phyloP scores from a whole-genome alignment of 2,329 filamentous ascomycete species.

The Neopestalotiopsis rosae region DNA sequence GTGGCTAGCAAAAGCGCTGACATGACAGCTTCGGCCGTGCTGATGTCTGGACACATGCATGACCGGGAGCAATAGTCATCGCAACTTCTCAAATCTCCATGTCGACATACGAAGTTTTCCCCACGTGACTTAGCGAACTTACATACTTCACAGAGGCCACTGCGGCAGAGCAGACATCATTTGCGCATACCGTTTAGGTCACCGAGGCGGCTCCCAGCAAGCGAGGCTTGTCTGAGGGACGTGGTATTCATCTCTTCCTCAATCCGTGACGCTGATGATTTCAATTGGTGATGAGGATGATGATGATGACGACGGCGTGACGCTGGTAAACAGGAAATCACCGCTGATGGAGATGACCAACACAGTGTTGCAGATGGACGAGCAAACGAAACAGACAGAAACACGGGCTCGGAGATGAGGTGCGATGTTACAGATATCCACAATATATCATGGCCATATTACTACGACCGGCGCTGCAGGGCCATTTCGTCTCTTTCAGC shows the following conservation, averaged over 20 bases:
- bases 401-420: not conserved
- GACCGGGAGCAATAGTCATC: not conserved
- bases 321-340: not conserved
- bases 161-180: too few species aligned
- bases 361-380: not conserved
- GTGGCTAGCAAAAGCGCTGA: not conserved
- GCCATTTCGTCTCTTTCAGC: not conserved
- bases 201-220: not conserved
- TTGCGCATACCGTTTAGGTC: not conserved
- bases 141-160: not conserved
- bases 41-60: not conserved
- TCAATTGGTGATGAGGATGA: not conserved
- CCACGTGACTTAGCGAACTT: not conserved
- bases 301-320: not conserved
- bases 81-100: not conserved
- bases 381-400: not conserved
- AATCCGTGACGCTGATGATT: not conserved
- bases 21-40: not conserved
- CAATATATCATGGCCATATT: conserved; percentile 1
- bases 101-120: not conserved
- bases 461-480: not conserved
- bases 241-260: not conserved
- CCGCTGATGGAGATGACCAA: not conserved
- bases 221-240: not conserved
- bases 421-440: not conserved